Conservation (phyloP, 768 basidiomycete species). For the Lentinula sp. region DNA sequence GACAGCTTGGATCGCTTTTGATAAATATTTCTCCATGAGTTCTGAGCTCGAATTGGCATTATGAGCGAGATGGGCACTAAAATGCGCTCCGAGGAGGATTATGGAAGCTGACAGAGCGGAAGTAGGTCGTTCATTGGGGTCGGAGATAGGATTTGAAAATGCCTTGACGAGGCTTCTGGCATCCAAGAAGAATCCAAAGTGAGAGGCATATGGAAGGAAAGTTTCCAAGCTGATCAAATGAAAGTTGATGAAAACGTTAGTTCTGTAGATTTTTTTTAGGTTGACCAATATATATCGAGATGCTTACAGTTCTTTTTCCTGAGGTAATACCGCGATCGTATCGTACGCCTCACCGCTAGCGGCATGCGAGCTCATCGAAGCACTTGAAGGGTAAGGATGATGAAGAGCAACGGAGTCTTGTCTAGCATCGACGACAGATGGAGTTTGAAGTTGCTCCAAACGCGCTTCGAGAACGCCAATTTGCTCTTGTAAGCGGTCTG, state of each 20-base stretch:
- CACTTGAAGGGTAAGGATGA: conserved; percentile 17
- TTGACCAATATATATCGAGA: background rate
- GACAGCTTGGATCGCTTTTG: conserved; percentile 21
- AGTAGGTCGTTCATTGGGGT: conserved; percentile 18
- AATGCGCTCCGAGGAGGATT: conserved; percentile 18
- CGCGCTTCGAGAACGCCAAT: conserved; percentile 27
- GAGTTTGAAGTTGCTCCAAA: conserved; percentile 25
- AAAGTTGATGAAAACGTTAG: no score
- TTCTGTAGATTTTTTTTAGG: no score
- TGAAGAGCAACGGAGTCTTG: conserved; percentile 15
- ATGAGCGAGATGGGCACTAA: conserved; percentile 12
- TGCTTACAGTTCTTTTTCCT: background rate
- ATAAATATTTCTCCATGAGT: conserved; percentile 12
- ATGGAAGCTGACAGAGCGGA: conserved; percentile 19
- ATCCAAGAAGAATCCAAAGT: conserved; percentile 30
- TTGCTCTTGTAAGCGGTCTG: conserved; percentile 31
- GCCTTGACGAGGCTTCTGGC: conserved; percentile 35
- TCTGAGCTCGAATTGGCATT: background rate
- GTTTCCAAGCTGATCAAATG: background rate
- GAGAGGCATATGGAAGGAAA: conserved; percentile 13
- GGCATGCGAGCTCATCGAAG: background rate
- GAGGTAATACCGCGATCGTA: no score
- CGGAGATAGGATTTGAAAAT: conserved; percentile 20
- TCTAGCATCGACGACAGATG: background rate
- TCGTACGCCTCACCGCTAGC: no score